phyloP scores from a whole-genome alignment of 352 stramenopile species.

The Phytophthora chlamydospora region DNA sequence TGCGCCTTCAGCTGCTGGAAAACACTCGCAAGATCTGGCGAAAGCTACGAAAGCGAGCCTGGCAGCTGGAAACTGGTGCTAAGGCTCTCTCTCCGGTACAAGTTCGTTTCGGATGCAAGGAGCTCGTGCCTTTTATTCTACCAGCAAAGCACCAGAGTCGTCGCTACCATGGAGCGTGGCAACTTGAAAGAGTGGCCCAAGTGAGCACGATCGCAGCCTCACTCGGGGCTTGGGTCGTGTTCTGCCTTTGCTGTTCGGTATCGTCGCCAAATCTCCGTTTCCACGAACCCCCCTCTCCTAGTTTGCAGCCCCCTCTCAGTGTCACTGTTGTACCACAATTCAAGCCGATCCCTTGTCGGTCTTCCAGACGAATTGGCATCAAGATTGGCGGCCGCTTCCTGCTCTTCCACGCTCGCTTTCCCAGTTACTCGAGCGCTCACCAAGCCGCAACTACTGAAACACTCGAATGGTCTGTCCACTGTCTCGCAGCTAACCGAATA shows the following conservation, averaged over 20 bases:
- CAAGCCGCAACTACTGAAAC: background rate
- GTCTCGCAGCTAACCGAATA: conserved; percentile 25
- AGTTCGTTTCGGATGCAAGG: conserved; percentile 43
- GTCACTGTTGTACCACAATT: background rate
- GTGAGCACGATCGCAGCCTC: conserved; percentile 57
- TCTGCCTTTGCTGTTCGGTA: conserved; percentile 43
- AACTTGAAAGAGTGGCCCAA: conserved; percentile 31
- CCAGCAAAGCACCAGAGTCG: conserved; percentile 1
- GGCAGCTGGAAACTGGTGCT: conserved; percentile 31
- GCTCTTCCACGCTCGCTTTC: conserved; percentile 37
- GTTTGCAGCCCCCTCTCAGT: too few relatives aligned
- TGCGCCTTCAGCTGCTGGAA: conserved; percentile 59
- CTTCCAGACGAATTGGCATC: conserved; percentile 28
- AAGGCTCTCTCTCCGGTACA: conserved; percentile 38
- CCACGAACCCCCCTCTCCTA: too few relatives aligned
- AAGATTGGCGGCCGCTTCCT: conserved; percentile 45
- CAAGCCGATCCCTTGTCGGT: background rate
- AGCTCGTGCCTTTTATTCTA: conserved; percentile 32
- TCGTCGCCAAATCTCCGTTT: too few relatives aligned
- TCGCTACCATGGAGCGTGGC: background rate
- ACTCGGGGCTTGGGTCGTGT: conserved; percentile 49
- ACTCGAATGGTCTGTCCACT: conserved; percentile 24
- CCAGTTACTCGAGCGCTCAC: background rate
- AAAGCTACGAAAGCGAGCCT: conserved; percentile 50
- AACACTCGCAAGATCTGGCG: conserved; percentile 34